A percentile compares a stretch with the other conserved stretches of the same genome.
Conservation (phyloP, 2,329 filamentous ascomycete genomes). For the Colletotrichum liaoningense region DNA sequence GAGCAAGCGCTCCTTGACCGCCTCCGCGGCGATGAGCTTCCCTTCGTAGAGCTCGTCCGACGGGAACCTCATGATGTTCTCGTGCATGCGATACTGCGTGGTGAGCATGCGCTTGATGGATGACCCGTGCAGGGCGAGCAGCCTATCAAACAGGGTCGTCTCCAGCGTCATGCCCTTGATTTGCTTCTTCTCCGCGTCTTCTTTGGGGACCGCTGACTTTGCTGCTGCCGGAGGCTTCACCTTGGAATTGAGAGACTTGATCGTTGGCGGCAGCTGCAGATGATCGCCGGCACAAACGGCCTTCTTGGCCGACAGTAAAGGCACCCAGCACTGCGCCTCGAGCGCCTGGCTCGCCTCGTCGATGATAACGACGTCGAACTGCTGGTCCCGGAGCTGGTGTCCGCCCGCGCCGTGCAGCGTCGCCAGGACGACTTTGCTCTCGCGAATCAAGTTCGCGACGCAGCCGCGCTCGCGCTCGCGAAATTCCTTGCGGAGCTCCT, state of each 20-base stretch:
- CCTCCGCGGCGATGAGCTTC: conserved; percentile 82
- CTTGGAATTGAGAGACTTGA: conserved; percentile 80
- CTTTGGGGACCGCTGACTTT: conserved; percentile 32
- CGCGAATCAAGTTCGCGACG: conserved; percentile 77
- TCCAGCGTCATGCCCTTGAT: conserved; percentile 76
- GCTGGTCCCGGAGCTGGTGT: conserved; percentile 80
- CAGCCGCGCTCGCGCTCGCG: conserved; percentile 86
- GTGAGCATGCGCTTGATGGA: conserved; percentile 94
- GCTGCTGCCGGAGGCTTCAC: conserved; percentile 43
- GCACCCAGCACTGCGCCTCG: conserved; percentile 97
- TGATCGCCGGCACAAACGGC: conserved; percentile 94
- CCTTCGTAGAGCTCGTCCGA: conserved; percentile 89
- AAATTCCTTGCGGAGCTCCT: conserved; percentile 88
- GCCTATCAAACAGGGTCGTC: conserved; percentile 91
- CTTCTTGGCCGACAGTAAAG: conserved; percentile 83
- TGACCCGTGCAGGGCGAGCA: conserved; percentile 83
- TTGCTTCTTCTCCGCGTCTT: conserved; percentile 48
- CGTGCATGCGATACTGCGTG: conserved; percentile 98
- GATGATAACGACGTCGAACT: conserved; percentile 94
- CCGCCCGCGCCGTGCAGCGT: conserved; percentile 94
- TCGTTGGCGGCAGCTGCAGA: conserved; percentile 91
- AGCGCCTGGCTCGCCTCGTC: conserved; percentile 97
- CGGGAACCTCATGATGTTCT: conserved; percentile 94
- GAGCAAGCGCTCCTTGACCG: conserved; percentile 80
- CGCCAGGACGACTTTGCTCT: conserved; percentile 88